Evolutionary conservation across 495 filamentous ascomycete genomes (phyloP), one percentile per base, ranked within the genome.

Genomic region (Talaromyces wortmannii): DNA sequence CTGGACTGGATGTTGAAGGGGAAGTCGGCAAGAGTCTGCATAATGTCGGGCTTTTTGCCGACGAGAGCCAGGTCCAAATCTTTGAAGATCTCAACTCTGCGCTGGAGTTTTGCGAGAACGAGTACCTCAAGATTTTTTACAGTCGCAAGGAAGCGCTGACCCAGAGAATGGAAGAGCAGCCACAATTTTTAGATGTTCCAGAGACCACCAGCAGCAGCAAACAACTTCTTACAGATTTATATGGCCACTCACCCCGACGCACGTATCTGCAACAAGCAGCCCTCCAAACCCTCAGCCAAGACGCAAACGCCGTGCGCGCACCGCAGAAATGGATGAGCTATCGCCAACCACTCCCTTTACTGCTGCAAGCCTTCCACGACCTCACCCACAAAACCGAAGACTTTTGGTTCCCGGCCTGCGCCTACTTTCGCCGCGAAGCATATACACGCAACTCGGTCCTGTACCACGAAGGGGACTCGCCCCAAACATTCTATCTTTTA

Each of bases 81-180:
- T 92, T 95, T 56, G 88, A 88, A 54, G 88, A 95, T 57, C 80
- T 98, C 46, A 98, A 98, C 69, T 88, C 87, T 4, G 94, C 91
- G 0, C 78, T 98, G 2, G 95, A 98, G 62, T 87, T 81, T 62
- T 96, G 92, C 69, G 94, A 98, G 68, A 98, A 98, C 61, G 88
- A 96, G 55, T 89, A 96, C 23, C 78, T 98, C 11, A 89, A 91
- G 58, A 85, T 87, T 0, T 88, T 95, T 56, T 95, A 94, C 64
- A 80, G 58, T 45, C 73, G 71, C 51, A 75, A 77, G 36, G 69
- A 75, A 58, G 69, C 69, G 6, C 53, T 75, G 10, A 23, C 72
- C 12, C 69, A 71, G 6, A 63, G 69, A 2, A 60, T 56, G 16
- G 31, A 58, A 36, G 44, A 47, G 12, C 40, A 48, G 11, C 16